These are phyloP conservation scores for Thielaviopsis musarum DNA, from an alignment of 2,329 filamentous ascomycete genomes.

Conservation along the genomic window DNA sequence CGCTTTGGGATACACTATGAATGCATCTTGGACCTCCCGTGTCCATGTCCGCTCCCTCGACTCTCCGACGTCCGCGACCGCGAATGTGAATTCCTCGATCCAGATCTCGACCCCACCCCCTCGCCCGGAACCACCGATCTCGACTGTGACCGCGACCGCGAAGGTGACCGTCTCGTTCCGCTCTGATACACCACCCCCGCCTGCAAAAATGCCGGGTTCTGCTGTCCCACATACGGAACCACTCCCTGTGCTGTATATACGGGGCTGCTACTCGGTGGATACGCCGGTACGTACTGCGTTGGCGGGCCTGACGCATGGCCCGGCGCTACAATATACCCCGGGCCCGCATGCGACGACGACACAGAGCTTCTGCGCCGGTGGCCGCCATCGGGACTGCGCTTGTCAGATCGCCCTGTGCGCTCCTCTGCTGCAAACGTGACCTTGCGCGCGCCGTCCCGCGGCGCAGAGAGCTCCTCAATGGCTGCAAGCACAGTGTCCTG, in stretches of 20 bases:
- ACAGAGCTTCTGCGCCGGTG: neutral
- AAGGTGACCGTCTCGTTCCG: neutral
- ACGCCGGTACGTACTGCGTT: neutral
- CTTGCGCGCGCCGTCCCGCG: neutral
- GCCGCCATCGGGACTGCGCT: neutral
- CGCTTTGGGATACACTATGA: neutral
- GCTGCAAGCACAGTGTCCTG: neutral
- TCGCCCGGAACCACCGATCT: neutral
- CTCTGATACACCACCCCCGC: neutral
- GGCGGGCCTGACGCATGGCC: neutral
- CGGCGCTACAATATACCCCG: neutral
- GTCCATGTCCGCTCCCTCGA: too few relatives aligned
- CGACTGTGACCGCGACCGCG: neutral
- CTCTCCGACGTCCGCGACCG: neutral
- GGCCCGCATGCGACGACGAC: neutral
- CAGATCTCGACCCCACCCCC: neutral
- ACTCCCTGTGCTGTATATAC: neutral
- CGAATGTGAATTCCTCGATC: neutral
- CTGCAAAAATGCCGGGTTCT: neutral
- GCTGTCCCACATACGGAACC: neutral
- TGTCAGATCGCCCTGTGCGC: neutral
- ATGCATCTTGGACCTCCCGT: neutral
- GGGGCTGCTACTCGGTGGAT: neutral
- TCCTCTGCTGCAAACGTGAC: neutral
- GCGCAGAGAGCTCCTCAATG: neutral